A percentile compares a stretch with the other conserved stretches of the same genome.
These are phyloP conservation scores for Suillus tomentosus DNA, from an alignment of 768 basidiomycete genomes.

Conservation along the genomic window DNA sequence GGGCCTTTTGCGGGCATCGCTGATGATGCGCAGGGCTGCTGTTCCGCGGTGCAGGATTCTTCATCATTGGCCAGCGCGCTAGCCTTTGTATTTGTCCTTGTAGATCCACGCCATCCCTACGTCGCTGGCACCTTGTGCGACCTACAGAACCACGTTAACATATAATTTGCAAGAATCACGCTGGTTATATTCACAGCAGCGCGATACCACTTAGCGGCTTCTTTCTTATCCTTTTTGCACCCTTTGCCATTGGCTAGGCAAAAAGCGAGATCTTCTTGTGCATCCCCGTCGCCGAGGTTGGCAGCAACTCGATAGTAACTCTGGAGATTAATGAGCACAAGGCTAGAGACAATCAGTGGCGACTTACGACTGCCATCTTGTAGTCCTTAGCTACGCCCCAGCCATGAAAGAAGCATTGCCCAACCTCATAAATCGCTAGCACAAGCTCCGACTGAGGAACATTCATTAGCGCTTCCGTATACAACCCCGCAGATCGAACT, in stretches of 20 bases:
- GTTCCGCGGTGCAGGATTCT: not conserved
- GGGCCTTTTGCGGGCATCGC: slow-evolving; percentile 3
- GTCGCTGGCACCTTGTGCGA: slow-evolving; percentile 74
- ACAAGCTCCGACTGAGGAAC: slow-evolving; percentile 69
- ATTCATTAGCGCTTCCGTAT: slow-evolving; percentile 1
- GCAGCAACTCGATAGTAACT: slow-evolving; percentile 87
- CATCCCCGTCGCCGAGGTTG: slow-evolving; percentile 81
- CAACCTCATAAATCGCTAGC: slow-evolving; percentile 89
- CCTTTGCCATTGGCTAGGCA: slow-evolving; percentile 87
- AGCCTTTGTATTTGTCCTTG: slow-evolving; percentile 70
- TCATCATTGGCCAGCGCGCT: slow-evolving; percentile 16
- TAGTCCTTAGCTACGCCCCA: slow-evolving; percentile 89
- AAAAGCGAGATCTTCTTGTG: slow-evolving; percentile 84
- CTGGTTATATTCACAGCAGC: slow-evolving; percentile 58
- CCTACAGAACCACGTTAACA: slow-evolving; percentile 34
- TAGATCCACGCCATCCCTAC: slow-evolving; percentile 90
- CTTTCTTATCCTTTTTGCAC: slow-evolving; percentile 85
- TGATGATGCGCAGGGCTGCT: not conserved
- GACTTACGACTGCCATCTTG: slow-evolving; percentile 83
- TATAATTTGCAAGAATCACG: not conserved
- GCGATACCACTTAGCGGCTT: slow-evolving; percentile 89
- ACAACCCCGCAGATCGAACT: slow-evolving; percentile 8
- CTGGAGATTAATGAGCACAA: slow-evolving; percentile 35
- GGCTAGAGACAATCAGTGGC: not conserved
- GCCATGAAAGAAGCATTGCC: slow-evolving; percentile 90